Base-by-base conservation (phyloP, 768 basidiomycete species). In the Favolaschia claudopus region DNA sequence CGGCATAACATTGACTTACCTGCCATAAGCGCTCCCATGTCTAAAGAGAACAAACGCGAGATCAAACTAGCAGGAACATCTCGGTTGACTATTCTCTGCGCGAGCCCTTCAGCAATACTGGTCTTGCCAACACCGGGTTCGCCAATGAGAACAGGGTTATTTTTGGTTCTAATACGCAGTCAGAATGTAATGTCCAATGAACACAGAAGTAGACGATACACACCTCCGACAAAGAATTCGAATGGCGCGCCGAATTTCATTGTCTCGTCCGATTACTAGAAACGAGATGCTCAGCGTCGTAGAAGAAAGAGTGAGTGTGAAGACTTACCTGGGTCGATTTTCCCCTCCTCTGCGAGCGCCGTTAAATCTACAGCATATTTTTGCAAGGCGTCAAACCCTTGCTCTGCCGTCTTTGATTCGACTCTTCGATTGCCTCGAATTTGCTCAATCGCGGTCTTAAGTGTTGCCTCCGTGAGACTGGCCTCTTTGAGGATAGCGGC, bases 121-220 rank as follows among this genome's bases (percentile, higher is more conserved):
- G 96, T 97, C 77, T 99, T 99, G 5, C 96, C 96, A 22, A 96
- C 95, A 72, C 96, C 92, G 43, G 92, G 92, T 75, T 93, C 94
- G 60, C 95, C 96, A 66, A 99, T 94, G 24, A 98, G 86, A 36
- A 97, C 93, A n/a, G 96, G 95, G 67, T 96, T 97, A 70, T 95
- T 96, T 75, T 98, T 98, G 3, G 95, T 97, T 70, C 96, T 91
- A n/a, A 31, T 15, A 19, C 8, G 8, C 13, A 42, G 32, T 34
- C 34, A 60, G 51, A 8, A 10, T 8, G 28, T 44, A 56, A 36
- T 15, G n/a, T n/a, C n/a, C 10, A 33, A 42, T 55, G 38, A 47
- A 49, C 51, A 25, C 42, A 36, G 40, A 24, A 36, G 2, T 29
- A 29, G 38, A 14, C 19, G 15, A 25, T 9, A 55, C 55, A 5